Evolutionary conservation across 2,329 filamentous ascomycete species (phyloP).

Genomic region (Biscogniauxia mediterranea): DNA sequence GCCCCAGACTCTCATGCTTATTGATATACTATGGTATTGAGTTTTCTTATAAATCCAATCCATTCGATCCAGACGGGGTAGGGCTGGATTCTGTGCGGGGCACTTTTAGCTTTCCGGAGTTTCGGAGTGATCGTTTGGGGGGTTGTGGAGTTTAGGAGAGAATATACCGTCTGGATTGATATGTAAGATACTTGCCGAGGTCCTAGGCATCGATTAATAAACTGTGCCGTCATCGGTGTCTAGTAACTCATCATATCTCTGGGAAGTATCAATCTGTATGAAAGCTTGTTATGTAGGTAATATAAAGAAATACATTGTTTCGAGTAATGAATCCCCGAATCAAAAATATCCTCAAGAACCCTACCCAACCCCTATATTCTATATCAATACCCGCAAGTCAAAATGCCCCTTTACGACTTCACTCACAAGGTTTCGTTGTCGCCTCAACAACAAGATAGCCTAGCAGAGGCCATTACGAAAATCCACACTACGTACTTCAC

Average conservation of each 20-base stretch:
- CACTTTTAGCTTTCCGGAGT: neutral
- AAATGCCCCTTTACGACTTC: neutral
- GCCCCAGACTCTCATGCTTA: neutral
- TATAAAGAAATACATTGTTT: neutral
- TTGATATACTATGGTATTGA: neutral
- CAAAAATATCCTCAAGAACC: too few species aligned
- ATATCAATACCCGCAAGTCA: neutral
- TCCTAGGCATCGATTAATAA: neutral
- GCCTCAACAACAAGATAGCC: neutral
- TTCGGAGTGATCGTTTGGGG: neutral
- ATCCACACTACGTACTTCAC: neutral
- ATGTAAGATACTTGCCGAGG: neutral
- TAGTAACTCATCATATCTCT: neutral
- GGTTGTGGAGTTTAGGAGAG: neutral
- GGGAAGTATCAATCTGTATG: too few species aligned
- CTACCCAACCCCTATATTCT: too few species aligned
- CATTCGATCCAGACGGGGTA: too few species aligned
- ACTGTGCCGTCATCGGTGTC: neutral
- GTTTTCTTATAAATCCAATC: neutral
- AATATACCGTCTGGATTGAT: neutral
- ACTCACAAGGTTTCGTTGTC: neutral
- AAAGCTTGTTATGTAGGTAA: too few species aligned
- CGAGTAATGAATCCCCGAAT: neutral
- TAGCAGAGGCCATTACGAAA: neutral
- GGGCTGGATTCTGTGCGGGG: neutral